phyloP scores from a whole-genome alignment of 2,329 filamentous ascomycete genomes.

The Karstenula rhodostoma region DNA sequence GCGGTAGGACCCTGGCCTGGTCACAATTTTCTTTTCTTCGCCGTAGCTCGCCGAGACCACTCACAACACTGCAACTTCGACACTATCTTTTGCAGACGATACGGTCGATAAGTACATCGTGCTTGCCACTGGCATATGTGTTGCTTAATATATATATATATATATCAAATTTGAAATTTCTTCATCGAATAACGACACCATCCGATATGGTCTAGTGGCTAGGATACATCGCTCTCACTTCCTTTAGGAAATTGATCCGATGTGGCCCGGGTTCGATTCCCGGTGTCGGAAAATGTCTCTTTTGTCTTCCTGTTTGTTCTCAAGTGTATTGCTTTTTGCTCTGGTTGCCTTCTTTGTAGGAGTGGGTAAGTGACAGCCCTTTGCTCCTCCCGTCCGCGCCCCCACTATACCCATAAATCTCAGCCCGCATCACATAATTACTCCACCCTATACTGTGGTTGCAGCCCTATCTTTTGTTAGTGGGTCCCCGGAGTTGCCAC shows the following conservation, averaged over 20 bases:
- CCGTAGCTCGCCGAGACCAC: constrained; percentile 1
- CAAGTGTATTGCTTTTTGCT: not conserved
- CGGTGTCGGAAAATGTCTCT: constrained; percentile 5
- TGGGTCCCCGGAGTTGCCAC: no score
- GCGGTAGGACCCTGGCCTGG: not conserved
- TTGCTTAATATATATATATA: not conserved
- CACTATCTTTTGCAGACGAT: no score
- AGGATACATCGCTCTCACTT: constrained; percentile 17
- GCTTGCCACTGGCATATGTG: not conserved
- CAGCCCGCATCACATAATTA: no score
- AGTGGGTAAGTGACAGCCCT: not conserved
- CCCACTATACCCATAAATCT: no score
- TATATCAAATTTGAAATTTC: not conserved
- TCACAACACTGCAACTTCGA: not conserved
- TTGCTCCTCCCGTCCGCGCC: no score
- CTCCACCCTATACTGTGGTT: no score
- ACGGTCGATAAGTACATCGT: no score
- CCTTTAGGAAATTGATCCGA: not conserved
- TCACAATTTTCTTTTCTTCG: constrained; percentile 1
- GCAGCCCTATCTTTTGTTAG: no score
- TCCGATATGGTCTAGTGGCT: constrained; percentile 20
- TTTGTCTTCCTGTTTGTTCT: no score
- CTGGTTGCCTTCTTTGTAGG: no score
- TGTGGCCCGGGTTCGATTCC: constrained; percentile 17
- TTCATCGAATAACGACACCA: not conserved